Base-by-base conservation (phyloP, 495 filamentous ascomycete species). In the Tetracladium setigerum region DNA sequence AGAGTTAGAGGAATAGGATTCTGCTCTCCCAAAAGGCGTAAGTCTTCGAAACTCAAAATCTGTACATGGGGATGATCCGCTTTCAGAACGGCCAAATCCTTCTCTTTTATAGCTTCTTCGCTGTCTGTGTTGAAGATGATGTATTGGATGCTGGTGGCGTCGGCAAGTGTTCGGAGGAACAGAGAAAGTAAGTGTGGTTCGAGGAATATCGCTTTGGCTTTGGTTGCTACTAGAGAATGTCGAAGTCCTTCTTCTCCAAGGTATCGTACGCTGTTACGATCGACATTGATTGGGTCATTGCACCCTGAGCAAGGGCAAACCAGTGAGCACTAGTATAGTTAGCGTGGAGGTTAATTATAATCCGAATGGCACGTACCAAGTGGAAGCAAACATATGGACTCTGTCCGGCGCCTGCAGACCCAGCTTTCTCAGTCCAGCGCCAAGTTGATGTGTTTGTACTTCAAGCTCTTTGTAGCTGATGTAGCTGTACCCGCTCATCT, bases 181-280 rank as follows among this genome's bases (percentile, higher is more conserved):
- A 83, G 88, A 22, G 78, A 76, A 44, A 98, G 71, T 17, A 95
- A 79, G 59, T 79, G 73, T 18, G 89, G 81, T 58, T 98, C 92
- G 34, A 89, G 73, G 77, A 94, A 98, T 66, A 98, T 89, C 54
- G 81, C 82, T 63, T 83, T 83, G 50, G 89, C 87, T 56, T 79
- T 73, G 13, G 92, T 95, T 49, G 95, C 88, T 34, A 82, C 73
- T 55, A 98, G 76, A 3, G 90, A 95, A 66, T 97, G 89, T 61
- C 79, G 80, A 55, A 98, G 67, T 18, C 92, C 92, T 53, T 92
- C 87, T 67, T 95, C 87, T 27, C 92, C 19, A 98, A 81, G 2
- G 89, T 96, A 67, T 98, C 92, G 63, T 98, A 98, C 4, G 92
- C 91, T 15, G 92, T 98, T 22, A 97, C 92, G 49, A 96, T 91